Evolutionary conservation across 305 asterid genomes (phyloP).

Genomic region (Ilex paraguariensis): DNA sequence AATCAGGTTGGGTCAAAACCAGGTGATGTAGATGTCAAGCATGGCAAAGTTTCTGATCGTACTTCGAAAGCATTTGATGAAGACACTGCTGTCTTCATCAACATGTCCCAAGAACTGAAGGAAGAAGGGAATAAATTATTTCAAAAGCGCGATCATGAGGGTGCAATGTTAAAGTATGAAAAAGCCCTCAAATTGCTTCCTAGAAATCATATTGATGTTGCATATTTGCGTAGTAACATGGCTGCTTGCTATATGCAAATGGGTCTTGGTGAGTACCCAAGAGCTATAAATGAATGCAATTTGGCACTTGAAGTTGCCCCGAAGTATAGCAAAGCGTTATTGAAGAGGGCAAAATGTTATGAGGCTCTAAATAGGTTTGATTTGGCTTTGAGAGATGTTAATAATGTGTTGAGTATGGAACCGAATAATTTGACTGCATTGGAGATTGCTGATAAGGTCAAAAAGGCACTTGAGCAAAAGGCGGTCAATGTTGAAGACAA

Average conservation of each 20-base stretch:
- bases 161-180: slow-evolving; percentile 92
- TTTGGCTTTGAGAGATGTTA: slow-evolving; percentile 70
- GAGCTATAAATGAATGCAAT: slow-evolving; percentile 81
- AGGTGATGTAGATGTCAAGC: slow-evolving; percentile 35
- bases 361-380: slow-evolving; percentile 72
- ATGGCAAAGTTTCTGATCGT: slow-evolving; percentile 37
- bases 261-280: slow-evolving; percentile 90
- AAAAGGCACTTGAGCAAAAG: slow-evolving; percentile 38
- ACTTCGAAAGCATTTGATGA: slow-evolving; percentile 72
- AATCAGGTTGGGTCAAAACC: slow-evolving; percentile 8
- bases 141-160: slow-evolving; percentile 83
- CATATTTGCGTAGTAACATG: slow-evolving; percentile 74
- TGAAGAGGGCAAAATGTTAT: slow-evolving; percentile 81
- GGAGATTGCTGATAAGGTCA: slow-evolving; percentile 62
- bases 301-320: slow-evolving; percentile 91
- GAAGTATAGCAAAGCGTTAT: slow-evolving; percentile 73
- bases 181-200: slow-evolving; percentile 87
- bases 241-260: slow-evolving; percentile 89
- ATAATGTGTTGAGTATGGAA: slow-evolving; percentile 62
- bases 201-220: slow-evolving; percentile 68
- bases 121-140: slow-evolving; percentile 78
- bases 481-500: slow-evolving; percentile 50
- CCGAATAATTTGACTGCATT: slow-evolving; percentile 74
- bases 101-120: slow-evolving; percentile 83
- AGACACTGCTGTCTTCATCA: slow-evolving; percentile 82